These are phyloP conservation scores for Zea luxurians DNA, from an alignment of 176 grass and related monocot genomes.

Conservation along the genomic window DNA sequence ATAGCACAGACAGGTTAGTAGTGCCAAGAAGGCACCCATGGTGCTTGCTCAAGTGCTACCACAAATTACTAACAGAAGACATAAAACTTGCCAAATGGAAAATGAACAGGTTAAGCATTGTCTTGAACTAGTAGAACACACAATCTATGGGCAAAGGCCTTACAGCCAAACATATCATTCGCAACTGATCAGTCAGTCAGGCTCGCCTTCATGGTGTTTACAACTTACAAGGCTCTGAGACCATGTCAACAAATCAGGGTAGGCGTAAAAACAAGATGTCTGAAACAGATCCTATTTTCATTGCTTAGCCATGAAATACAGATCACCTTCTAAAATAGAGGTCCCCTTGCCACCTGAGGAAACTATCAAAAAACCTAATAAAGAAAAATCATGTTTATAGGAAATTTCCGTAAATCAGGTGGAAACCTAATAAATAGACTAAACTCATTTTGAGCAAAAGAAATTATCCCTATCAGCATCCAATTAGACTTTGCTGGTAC, in stretches of 20 bases:
- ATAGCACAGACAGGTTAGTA: neutral
- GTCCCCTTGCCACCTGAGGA: neutral
- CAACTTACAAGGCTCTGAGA: neutral
- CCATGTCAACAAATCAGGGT: neutral
- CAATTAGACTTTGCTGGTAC: neutral
- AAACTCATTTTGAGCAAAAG: slow-evolving; percentile 9
- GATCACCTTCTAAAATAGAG: neutral
- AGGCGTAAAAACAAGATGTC: neutral
- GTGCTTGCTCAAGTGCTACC: neutral
- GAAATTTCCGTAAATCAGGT: neutral
- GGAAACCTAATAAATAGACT: neutral
- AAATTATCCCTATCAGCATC: neutral
- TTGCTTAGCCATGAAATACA: neutral
- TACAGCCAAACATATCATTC: neutral
- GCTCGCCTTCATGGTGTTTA: neutral
- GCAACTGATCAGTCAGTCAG: neutral
- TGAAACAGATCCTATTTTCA: neutral
- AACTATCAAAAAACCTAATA: neutral
- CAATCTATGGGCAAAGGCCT: neutral
- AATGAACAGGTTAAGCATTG: neutral
- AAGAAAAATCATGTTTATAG: neutral
- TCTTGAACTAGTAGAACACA: neutral
- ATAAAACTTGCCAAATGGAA: neutral
- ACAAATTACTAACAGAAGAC: neutral
- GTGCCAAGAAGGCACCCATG: neutral